These are phyloP conservation scores for Brassica hybrid DNA, from an alignment of 441 rosid genomes.

Conservation along the genomic window DNA sequence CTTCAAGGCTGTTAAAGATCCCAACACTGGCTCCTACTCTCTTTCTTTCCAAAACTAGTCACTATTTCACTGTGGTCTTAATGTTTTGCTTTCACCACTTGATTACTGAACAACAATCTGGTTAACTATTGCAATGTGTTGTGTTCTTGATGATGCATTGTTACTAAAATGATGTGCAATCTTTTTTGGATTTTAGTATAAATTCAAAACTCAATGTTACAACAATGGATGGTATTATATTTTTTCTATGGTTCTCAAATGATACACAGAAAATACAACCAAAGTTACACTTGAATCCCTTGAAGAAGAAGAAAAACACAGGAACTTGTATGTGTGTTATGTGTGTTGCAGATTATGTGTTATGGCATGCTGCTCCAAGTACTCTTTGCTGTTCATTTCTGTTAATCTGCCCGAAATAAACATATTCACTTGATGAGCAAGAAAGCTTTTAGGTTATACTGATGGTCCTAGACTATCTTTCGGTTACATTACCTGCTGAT, in stretches of 20 bases:
- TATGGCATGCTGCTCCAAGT: conserved; percentile 71
- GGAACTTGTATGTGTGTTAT: conserved; percentile 10
- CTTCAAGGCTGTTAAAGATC: conserved; percentile 95
- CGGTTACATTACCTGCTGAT: conserved; percentile 71
- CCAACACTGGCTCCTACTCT: conserved; percentile 93
- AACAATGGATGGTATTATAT: too few relatives aligned
- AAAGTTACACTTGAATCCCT: too few relatives aligned
- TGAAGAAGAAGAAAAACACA: too few relatives aligned
- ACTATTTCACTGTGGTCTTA: background rate
- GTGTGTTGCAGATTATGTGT: conserved; percentile 24
- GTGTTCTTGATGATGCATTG: conserved; percentile 20
- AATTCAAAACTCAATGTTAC: background rate
- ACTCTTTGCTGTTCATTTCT: conserved; percentile 95
- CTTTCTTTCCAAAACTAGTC: conserved; percentile 65
- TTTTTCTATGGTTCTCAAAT: too few relatives aligned
- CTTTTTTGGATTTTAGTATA: background rate
- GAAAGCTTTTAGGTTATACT: conserved; percentile 42
- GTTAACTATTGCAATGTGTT: conserved; percentile 18
- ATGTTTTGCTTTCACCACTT: conserved; percentile 26
- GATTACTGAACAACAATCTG: conserved; percentile 7
- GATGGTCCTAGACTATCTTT: conserved; percentile 62
- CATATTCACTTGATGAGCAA: background rate
- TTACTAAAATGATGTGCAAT: background rate
- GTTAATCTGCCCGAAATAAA: conserved; percentile 60
- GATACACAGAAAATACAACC: too few relatives aligned